phyloP scores from a whole-genome alignment of 2,329 filamentous ascomycete species.

The Calonectria leucothoes region DNA sequence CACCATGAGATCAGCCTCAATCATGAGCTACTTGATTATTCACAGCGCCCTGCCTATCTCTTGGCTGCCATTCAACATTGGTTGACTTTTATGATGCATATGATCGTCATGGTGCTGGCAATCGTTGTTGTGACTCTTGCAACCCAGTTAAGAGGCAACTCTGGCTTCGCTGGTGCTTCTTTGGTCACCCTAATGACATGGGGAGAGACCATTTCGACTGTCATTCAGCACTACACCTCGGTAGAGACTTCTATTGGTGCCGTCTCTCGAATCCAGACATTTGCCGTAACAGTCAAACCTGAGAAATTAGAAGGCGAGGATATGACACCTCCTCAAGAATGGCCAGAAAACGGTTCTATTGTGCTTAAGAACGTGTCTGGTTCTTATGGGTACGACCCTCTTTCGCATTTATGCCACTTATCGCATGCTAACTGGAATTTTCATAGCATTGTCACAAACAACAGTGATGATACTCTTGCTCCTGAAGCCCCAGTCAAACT shows the following conservation, averaged over 20 bases:
- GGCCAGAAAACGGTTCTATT: conserved; percentile 20
- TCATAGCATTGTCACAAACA: neutral
- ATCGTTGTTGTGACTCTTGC: conserved; percentile 59
- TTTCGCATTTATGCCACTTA: neutral
- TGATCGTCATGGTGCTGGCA: conserved; percentile 61
- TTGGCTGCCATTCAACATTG: conserved; percentile 69
- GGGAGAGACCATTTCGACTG: conserved; percentile 31
- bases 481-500: neutral
- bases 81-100: conserved; percentile 62
- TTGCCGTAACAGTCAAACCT: neutral
- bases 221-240: conserved; percentile 49
- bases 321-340: neutral
- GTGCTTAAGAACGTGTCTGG: conserved; percentile 19
- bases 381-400: conserved; percentile 18
- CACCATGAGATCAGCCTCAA: neutral
- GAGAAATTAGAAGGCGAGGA: conserved; percentile 7
- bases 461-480: neutral
- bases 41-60: conserved; percentile 68
- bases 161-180: conserved; percentile 53
- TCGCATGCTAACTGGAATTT: neutral
- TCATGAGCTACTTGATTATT: conserved; percentile 59
- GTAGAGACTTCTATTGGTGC: conserved; percentile 46
- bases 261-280: conserved; percentile 33
- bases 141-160: conserved; percentile 52
- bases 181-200: conserved; percentile 52